Conservation (phyloP, 495 filamentous ascomycete genomes). For the Trichoderma virens region DNA sequence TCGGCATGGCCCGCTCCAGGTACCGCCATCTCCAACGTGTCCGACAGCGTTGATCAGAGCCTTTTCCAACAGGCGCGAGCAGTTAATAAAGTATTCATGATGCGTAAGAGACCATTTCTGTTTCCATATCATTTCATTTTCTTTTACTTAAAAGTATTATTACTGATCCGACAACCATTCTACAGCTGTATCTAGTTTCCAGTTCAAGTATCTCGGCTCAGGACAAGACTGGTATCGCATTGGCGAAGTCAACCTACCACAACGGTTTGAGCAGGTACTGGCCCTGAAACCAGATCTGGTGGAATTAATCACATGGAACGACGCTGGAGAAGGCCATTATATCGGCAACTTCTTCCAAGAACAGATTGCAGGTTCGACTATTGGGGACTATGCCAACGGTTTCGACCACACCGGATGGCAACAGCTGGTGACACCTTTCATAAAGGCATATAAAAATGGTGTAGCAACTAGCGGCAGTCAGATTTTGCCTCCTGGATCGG, state of each 20-base stretch:
- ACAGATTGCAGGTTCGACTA: conserved; percentile 15
- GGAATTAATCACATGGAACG: conserved; percentile 22
- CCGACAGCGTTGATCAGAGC: conserved; percentile 16
- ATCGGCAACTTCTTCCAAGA: conserved; percentile 32
- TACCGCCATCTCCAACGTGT: conserved; percentile 13
- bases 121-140: neutral
- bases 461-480: conserved; percentile 8
- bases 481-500: conserved; percentile 15
- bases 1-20: conserved; percentile 24
- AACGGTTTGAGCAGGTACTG: conserved; percentile 17
- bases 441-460: conserved; percentile 30
- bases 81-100: conserved; percentile 25
- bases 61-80: conserved; percentile 18
- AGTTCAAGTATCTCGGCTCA: conserved; percentile 27
- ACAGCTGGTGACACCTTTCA: conserved; percentile 28
- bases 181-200: conserved; percentile 19
- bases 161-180: neutral
- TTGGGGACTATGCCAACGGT: conserved; percentile 19
- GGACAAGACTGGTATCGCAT: conserved; percentile 27
- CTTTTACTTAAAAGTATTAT: neutral
- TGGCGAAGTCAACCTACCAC: conserved; percentile 29
- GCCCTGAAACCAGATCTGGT: conserved; percentile 17
- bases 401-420: conserved; percentile 26
- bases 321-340: conserved; percentile 34
- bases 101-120: conserved; percentile 16